Percentiles rank a stretch among this genome's conserved stretches.
phyloP scores from a whole-genome alignment of 2,329 filamentous ascomycete species.

The Pseudomassariella vexata region DNA sequence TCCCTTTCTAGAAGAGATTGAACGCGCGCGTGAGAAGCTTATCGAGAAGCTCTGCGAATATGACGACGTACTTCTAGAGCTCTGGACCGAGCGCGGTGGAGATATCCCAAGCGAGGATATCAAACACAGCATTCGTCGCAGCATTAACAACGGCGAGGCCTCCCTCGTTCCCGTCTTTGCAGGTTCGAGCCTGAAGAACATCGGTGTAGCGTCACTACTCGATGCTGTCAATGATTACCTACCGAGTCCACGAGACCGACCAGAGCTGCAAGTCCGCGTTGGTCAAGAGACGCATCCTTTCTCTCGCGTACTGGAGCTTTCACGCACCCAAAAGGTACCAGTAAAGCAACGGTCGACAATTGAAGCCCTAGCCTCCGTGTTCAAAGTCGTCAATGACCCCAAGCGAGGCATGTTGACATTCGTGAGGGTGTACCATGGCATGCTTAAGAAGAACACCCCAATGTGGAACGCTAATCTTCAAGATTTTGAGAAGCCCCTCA shows the following conservation, averaged over 20 bases:
- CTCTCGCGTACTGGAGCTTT: slow-evolving; percentile 30
- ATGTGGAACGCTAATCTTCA: slow-evolving; percentile 86
- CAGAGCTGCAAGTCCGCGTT: slow-evolving; percentile 71
- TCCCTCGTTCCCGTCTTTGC: slow-evolving; percentile 81
- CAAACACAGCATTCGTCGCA: slow-evolving; percentile 66
- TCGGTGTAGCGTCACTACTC: slow-evolving; percentile 86
- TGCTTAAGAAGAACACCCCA: slow-evolving; percentile 64
- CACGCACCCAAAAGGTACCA: slow-evolving; percentile 18
- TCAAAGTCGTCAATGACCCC: slow-evolving; percentile 90
- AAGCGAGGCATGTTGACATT: slow-evolving; percentile 85
- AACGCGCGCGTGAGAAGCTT: slow-evolving; percentile 68
- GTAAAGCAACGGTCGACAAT: slow-evolving; percentile 28
- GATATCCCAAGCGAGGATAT: slow-evolving; percentile 66
- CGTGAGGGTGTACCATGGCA: slow-evolving; percentile 84
- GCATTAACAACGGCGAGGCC: slow-evolving; percentile 62
- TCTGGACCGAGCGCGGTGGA: slow-evolving; percentile 72
- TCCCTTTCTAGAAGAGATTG: slow-evolving; percentile 59
- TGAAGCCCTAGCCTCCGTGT: slow-evolving; percentile 61
- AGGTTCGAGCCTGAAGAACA: slow-evolving; percentile 87
- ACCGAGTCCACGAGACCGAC: slow-evolving; percentile 74
- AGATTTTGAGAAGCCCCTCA: slow-evolving; percentile 71
- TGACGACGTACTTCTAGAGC: slow-evolving; percentile 80
- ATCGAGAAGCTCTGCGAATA: slow-evolving; percentile 83
- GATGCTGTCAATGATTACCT: slow-evolving; percentile 85
- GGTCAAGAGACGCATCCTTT: slow-evolving; percentile 46